phyloP scores from a whole-genome alignment of 345 rosid species.

The Rhodamnia argentea region DNA sequence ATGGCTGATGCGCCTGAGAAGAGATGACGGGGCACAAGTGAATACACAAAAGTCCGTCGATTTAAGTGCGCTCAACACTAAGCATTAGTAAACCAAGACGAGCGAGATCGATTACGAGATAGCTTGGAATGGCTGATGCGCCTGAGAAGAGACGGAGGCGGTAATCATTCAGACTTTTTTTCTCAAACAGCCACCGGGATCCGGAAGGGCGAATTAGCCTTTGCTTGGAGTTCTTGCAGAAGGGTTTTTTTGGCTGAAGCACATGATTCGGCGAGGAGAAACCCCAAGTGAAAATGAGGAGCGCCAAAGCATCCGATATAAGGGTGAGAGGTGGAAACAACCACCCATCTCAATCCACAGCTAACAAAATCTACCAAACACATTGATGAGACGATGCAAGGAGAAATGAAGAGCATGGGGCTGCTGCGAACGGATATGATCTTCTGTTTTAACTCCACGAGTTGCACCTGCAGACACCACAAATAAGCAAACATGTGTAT shows the following conservation, averaged over 20 bases:
- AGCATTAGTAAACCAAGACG: not conserved
- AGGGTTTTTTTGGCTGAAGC: not conserved
- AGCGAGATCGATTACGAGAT: not conserved
- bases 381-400: not conserved
- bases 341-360: not conserved
- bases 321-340: not conserved
- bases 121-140: not conserved
- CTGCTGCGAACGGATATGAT: not conserved
- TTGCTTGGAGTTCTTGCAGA: not conserved
- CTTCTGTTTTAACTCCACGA: not conserved
- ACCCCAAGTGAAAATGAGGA: not conserved
- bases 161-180: not conserved
- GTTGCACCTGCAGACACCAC: not conserved
- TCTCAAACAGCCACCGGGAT: not conserved
- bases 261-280: not conserved
- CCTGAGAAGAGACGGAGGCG: not conserved
- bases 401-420: not conserved
- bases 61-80: not conserved
- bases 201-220: not conserved
- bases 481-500: not conserved
- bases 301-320: not conserved
- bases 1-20: not conserved
- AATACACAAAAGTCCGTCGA: not conserved
- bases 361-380: not conserved
- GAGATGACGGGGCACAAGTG: not conserved